Evolutionary conservation across 371 early-diverging fungal genomes (phyloP), one percentile per base, ranked within the genome.

Genomic region (Zychaea mexicana): DNA sequence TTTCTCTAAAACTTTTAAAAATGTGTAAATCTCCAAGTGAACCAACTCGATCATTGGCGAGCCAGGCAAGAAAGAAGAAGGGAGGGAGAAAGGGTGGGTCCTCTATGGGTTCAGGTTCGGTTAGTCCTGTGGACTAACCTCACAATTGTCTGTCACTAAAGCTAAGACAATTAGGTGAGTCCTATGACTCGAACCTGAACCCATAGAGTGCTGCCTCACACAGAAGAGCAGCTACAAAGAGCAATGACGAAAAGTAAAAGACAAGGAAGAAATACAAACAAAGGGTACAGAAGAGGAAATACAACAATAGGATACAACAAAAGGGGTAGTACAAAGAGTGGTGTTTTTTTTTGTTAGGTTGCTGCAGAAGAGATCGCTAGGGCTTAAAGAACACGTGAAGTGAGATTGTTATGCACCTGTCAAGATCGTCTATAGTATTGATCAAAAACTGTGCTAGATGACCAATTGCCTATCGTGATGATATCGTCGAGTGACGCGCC

Each of bases 381-480:
- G n/a, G n/a, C 49, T n/a, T 19, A 49, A 49, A 60, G 21, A 24
- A 47, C 60, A n/a, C 47, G 45, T 15, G 12, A 2, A 3, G 60
- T 19, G 30, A 60, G 24, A 12, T 60, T 42, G 60, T 27, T 19
- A 2, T 8, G 15, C 13, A 46, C 7, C 28, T 60, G 60, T 6
- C 45, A 8, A 46, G 28, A 15, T n/a, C 47, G 60, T 3, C 60
- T 42, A 60, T 47, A 47, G 24, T 60, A 21, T 5, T 2, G 22
- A 38, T 60, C 60, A 28, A 60, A 60, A 12, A 60, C 60, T 46
- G 47, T 60, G 30, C 24, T 15, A 2, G 52, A 63, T 4, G 55
- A 63, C 57, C 64, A 63, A 39, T 57, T 63, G 33, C 64, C 64
- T 28, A 63, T 38, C 2, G 47, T 57, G 9, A 63, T 22, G 19